A percentile compares a stretch with the other conserved stretches of the same genome.
phyloP scores from a whole-genome alignment of 331 rosid species.

The Malus hybrid region DNA sequence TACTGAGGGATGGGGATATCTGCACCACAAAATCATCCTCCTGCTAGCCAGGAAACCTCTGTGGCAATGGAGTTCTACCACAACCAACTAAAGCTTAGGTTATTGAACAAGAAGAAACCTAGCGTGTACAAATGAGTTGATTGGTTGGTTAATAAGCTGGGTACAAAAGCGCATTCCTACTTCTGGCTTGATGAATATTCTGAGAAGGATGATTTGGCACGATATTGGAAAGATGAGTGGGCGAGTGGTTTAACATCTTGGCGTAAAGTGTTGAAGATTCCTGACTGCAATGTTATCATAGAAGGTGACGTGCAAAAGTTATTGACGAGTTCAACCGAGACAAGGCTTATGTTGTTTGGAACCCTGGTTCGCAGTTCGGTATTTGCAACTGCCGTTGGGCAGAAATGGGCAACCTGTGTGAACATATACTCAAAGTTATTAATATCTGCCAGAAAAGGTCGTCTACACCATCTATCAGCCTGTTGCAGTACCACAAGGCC shows the following conservation, averaged over 20 bases:
- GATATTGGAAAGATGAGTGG: slow-evolving; percentile 93
- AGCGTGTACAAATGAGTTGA: slow-evolving; percentile 66
- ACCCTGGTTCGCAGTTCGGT: slow-evolving; percentile 72
- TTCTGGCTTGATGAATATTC: slow-evolving; percentile 98
- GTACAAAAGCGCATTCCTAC: slow-evolving; percentile 80
- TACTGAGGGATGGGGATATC: slow-evolving; percentile 55
- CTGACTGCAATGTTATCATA: slow-evolving; percentile 50
- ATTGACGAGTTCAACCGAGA: slow-evolving; percentile 43
- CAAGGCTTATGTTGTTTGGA: slow-evolving; percentile 51
- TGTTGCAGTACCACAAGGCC: slow-evolving; percentile 57
- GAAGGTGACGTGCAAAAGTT: slow-evolving; percentile 64
- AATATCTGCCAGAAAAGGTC: slow-evolving; percentile 35
- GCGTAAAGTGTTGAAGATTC: slow-evolving; percentile 75
- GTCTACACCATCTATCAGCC: slow-evolving; percentile 48
- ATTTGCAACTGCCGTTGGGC: slow-evolving; percentile 82
- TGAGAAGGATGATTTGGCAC: slow-evolving; percentile 70
- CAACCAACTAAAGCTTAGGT: slow-evolving; percentile 69
- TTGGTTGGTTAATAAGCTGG: slow-evolving; percentile 87
- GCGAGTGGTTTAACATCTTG: slow-evolving; percentile 80
- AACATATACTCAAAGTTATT: slow-evolving; percentile 20
- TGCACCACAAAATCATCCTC: slow-evolving; percentile 64
- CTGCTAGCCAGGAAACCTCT: slow-evolving; percentile 78
- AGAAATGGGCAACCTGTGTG: slow-evolving; percentile 57
- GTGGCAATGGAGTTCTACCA: slow-evolving; percentile 82
- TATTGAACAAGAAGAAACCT: slow-evolving; percentile 59